Evolutionary conservation across 2,329 filamentous ascomycete genomes (phyloP), one percentile per base, ranked within the genome.

Genomic region (Diplodia corticola): DNA sequence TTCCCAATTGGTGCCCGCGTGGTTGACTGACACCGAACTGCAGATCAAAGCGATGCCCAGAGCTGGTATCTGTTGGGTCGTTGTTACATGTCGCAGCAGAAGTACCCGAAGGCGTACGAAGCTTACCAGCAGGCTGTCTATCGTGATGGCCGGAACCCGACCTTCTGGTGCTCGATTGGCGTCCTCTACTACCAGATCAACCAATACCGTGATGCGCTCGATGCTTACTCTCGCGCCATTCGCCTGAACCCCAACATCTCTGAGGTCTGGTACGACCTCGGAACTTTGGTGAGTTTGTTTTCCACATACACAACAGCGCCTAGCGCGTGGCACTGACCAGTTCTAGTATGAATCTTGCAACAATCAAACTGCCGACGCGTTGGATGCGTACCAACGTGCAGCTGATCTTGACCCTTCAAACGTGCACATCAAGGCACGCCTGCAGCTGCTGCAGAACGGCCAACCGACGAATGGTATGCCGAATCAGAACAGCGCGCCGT

Each of bases 171-270:
- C 82, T 98, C 94, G 10, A 99, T 99, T 76, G 95, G 95, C 77
- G 95, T 99, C 17, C 85, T 99, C 67, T 99, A 99, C 79, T 99
- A 98, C 81, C 95, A 98, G 80, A 99, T 99, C 83, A 99, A 98
- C 80, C 95, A 99, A 81, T 99, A 99, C 80, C 89, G 95, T 67
- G 95, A 99, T 82, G 95, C 95, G 3, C 86, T 99, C 63, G 95
- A 99, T 81, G 95, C 95, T 46, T 99, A 98, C 80, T 97, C 93
- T 68, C 91, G 95, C 68, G 95, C 95, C 54, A 99, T 98, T 73
- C 90, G 95, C 65, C 81, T 99, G 73, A 99, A 98, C 77, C 95
- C 95, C 5, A 97, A 96, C 82, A 98, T 99, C 70, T 97, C 93
- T 1, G 95, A 99, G 79, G 95, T 99, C 61, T 99, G 95, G 95